Percentiles rank a stretch among this genome's conserved stretches.
These are phyloP conservation scores for Penicillium angulare DNA, from an alignment of 495 filamentous ascomycete species.

Conservation along the genomic window DNA sequence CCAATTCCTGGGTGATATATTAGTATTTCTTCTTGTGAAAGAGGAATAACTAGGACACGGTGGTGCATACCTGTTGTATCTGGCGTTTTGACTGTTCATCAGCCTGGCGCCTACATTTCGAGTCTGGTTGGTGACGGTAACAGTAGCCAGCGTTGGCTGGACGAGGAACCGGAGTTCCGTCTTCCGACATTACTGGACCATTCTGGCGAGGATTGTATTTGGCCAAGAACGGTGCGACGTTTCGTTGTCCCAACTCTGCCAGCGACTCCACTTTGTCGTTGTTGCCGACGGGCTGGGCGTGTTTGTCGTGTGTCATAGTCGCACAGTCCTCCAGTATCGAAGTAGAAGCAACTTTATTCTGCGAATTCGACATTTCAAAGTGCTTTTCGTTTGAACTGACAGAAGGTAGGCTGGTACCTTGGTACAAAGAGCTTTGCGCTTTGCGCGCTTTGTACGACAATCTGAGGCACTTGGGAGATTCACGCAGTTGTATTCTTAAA, in stretches of 20 bases:
- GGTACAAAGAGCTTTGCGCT: no score
- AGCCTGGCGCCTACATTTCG: slow-evolving; percentile 87
- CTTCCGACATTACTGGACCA: slow-evolving; percentile 56
- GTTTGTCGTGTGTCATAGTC: slow-evolving; percentile 23
- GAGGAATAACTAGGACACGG: background rate
- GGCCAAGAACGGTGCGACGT: slow-evolving; percentile 77
- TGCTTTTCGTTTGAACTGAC: background rate
- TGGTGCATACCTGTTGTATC: slow-evolving; percentile 69
- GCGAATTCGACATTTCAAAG: background rate
- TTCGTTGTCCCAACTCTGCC: slow-evolving; percentile 50
- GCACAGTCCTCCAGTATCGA: slow-evolving; percentile 7
- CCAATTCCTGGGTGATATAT: slow-evolving; percentile 60
- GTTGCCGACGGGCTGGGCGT: slow-evolving; percentile 13
- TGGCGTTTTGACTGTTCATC: slow-evolving; percentile 95
- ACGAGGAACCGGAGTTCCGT: slow-evolving; percentile 32
- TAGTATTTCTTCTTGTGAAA: slow-evolving; percentile 6
- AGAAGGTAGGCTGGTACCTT: background rate
- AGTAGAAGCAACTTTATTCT: background rate
- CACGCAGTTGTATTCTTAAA: background rate
- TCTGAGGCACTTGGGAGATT: no score
- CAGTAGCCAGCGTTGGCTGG: slow-evolving; percentile 82
- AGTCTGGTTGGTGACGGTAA: slow-evolving; percentile 91
- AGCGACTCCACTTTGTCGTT: slow-evolving; percentile 28
- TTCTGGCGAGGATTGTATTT: slow-evolving; percentile 85
- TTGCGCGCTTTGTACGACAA: no score